These are phyloP conservation scores for Ogataea trehalophila DNA, from an alignment of 805 yeast genomes.

Conservation along the genomic window DNA sequence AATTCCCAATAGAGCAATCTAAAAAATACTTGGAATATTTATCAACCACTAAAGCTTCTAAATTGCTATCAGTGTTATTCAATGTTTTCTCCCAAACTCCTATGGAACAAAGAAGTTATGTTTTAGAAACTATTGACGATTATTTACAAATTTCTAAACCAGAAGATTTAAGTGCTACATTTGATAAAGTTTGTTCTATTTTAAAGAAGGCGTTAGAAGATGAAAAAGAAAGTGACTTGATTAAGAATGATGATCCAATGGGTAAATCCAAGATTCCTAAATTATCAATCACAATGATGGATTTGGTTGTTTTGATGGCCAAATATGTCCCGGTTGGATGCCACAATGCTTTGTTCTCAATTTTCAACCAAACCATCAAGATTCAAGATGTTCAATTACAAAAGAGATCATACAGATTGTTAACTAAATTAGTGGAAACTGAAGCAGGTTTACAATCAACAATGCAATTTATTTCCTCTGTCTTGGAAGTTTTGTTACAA, in stretches of 20 bases:
- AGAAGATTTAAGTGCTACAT: conserved; percentile 67
- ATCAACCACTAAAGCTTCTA: conserved; percentile 55
- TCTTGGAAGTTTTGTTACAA: conserved; percentile 55
- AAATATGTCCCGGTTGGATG: conserved; percentile 71
- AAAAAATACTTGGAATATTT: conserved; percentile 56
- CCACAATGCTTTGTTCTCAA: conserved; percentile 70
- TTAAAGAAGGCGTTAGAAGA: conserved; percentile 71
- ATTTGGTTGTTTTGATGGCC: conserved; percentile 80
- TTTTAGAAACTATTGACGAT: conserved; percentile 80
- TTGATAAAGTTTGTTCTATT: conserved; percentile 79
- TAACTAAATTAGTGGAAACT: conserved; percentile 65
- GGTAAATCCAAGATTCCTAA: conserved; percentile 38
- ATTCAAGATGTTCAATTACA: conserved; percentile 66
- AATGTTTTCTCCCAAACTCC: conserved; percentile 89
- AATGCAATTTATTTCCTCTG: conserved; percentile 45
- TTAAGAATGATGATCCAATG: conserved; percentile 31
- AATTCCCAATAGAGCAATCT: conserved; percentile 57
- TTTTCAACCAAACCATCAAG: conserved; percentile 64
- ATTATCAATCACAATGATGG: conserved; percentile 83
- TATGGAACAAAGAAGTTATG: conserved; percentile 77
- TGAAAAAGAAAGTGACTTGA: conserved; percentile 34
- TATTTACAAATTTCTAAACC: conserved; percentile 66
- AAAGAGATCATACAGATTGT: conserved; percentile 81
- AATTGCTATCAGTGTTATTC: conserved; percentile 79
- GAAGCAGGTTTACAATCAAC: conserved; percentile 58